Conservation (phyloP, 345 rosid genomes). For the Syzygium aromaticum region DNA sequence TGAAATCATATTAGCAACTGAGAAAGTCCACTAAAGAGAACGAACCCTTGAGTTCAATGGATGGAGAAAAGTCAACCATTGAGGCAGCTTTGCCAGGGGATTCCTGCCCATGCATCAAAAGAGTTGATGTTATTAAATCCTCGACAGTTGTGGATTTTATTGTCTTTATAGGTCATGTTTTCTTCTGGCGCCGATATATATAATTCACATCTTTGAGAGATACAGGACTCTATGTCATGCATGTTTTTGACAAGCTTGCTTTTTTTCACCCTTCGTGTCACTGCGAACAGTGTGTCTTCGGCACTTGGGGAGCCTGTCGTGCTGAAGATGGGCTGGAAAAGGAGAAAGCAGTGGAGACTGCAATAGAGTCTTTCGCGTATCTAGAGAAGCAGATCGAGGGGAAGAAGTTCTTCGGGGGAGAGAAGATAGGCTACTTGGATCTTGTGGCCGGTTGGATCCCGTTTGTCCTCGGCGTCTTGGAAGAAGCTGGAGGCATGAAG, state of each 20-base stretch:
- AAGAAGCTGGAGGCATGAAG: conserved; percentile 29
- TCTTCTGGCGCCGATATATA: background rate
- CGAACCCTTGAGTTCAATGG: background rate
- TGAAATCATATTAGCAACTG: background rate
- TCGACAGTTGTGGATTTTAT: background rate
- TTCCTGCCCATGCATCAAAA: background rate
- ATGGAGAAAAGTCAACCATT: background rate
- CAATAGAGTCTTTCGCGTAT: conserved; percentile 4
- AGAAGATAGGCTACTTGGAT: conserved; percentile 20
- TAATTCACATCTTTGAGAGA: background rate
- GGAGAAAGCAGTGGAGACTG: conserved; percentile 15
- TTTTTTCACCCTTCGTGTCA: background rate
- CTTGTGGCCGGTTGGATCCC: conserved; percentile 25
- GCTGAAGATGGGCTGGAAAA: conserved; percentile 19
- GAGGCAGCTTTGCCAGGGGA: background rate
- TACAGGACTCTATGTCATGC: background rate
- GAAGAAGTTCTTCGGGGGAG: conserved; percentile 26
- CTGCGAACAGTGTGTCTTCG: conserved; percentile 9
- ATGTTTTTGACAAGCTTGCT: background rate
- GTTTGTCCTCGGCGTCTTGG: conserved; percentile 11
- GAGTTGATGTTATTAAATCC: background rate
- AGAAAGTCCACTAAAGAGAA: background rate
- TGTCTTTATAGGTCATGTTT: background rate
- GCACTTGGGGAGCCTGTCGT: conserved; percentile 9
- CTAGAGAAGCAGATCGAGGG: conserved; percentile 25